Evolutionary conservation across 306 rosid genomes (phyloP).

Genomic region (Quercus variabilis): DNA sequence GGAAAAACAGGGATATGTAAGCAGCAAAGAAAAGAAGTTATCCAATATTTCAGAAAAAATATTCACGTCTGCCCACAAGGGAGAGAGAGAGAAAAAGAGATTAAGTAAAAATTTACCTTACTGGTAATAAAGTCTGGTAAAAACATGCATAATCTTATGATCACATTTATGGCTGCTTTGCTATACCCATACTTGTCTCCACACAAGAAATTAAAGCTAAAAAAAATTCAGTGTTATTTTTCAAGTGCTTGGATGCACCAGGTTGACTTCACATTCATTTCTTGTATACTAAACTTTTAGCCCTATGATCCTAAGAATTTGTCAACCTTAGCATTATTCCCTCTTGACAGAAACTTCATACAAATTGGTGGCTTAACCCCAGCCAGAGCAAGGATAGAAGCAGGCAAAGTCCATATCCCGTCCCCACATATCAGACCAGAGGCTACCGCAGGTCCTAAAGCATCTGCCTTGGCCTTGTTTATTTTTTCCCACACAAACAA

Average conservation of each 20-base stretch:
- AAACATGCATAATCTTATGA: too few species aligned
- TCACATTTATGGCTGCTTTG: too few species aligned
- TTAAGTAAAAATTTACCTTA: too few species aligned
- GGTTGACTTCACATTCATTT: neutral
- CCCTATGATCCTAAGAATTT: neutral
- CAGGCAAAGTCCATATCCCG: conserved; percentile 8
- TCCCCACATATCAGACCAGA: conserved; percentile 17
- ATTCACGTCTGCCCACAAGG: too few species aligned
- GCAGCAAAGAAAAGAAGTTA: too few species aligned
- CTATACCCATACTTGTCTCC: too few species aligned
- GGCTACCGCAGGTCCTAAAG: conserved; percentile 2
- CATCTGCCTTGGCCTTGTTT: neutral
- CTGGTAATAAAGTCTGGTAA: too few species aligned
- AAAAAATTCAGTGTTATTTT: neutral
- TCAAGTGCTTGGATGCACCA: neutral
- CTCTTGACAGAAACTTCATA: conserved; percentile 5
- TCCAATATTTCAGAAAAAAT: too few species aligned
- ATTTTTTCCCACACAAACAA: neutral
- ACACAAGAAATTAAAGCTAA: neutral
- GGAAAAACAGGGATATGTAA: too few species aligned
- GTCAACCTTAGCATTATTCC: neutral
- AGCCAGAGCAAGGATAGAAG: conserved; percentile 8
- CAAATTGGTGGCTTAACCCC: conserved; percentile 15
- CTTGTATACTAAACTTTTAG: neutral
- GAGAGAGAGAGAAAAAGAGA: too few species aligned